Conservation (phyloP, 345 rosid species). For the Eutrema yunnanense region DNA sequence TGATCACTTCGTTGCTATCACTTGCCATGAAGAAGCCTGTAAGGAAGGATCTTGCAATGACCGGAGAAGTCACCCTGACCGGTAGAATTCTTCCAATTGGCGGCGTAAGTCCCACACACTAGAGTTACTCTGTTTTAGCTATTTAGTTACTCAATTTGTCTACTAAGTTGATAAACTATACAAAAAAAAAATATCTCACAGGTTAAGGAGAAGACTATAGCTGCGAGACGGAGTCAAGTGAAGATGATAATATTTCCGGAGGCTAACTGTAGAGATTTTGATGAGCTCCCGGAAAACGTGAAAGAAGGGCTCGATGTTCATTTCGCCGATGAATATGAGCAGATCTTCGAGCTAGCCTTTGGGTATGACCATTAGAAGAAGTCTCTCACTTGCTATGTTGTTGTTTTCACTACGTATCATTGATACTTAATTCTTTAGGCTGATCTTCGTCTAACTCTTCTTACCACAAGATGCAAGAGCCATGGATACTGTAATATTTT, state of each 20-base stretch:
- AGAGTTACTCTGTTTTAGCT: background rate
- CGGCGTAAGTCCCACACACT: constrained; percentile 49
- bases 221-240: constrained; percentile 75
- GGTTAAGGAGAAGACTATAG: constrained; percentile 94
- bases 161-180: background rate
- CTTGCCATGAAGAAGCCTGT: constrained; percentile 72
- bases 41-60: constrained; percentile 78
- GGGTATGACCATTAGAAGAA: constrained; percentile 9
- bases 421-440: background rate
- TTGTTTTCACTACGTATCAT: background rate
- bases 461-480: background rate
- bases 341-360: constrained; percentile 60
- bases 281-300: constrained; percentile 67
- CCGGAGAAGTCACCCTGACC: constrained; percentile 74
- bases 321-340: constrained; percentile 58
- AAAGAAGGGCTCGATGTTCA: constrained; percentile 89
- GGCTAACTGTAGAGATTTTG: constrained; percentile 73
- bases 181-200: constrained; percentile 15
- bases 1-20: constrained; percentile 84
- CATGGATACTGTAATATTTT: background rate
- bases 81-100: constrained; percentile 84
- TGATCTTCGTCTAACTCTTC: background rate
- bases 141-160: background rate
- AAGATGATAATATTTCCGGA: constrained; percentile 72
- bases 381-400: background rate